phyloP scores from a whole-genome alignment of 371 early-diverging fungal genomes.

The Mortierella sp. region DNA sequence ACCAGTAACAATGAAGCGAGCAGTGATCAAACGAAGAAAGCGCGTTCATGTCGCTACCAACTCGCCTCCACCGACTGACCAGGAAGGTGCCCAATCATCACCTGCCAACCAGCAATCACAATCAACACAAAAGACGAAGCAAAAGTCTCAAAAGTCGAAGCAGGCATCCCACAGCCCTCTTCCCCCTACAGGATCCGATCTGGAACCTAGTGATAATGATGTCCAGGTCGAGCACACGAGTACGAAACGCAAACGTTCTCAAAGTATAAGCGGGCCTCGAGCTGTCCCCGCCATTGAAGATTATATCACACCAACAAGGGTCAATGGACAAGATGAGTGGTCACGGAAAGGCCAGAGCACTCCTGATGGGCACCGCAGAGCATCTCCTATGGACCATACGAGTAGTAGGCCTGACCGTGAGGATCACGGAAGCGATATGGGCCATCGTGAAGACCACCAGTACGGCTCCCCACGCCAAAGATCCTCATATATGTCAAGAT shows the following conservation, averaged over 20 bases:
- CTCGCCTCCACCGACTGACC: slow-evolving; percentile 34
- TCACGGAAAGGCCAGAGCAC: slow-evolving; percentile 8
- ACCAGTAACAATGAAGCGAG: slow-evolving; percentile 87
- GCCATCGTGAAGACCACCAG: slow-evolving; percentile 7
- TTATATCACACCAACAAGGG: slow-evolving; percentile 35
- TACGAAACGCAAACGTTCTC: slow-evolving; percentile 32
- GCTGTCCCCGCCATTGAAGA: slow-evolving; percentile 48
- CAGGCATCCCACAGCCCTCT: slow-evolving; percentile 2
- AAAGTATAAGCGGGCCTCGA: slow-evolving; percentile 8
- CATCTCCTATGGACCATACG: slow-evolving; percentile 44
- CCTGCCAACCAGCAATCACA: slow-evolving; percentile 1
- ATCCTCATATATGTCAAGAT: slow-evolving; percentile 7
- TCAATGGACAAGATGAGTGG: slow-evolving; percentile 49
- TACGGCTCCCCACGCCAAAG: slow-evolving; percentile 8
- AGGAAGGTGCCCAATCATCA: slow-evolving; percentile 6
- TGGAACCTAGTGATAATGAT: slow-evolving; percentile 14
- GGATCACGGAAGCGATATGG: slow-evolving; percentile 3
- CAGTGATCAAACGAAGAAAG: slow-evolving; percentile 87
- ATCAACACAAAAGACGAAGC: slow-evolving; percentile 6
- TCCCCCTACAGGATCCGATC: slow-evolving; percentile 19
- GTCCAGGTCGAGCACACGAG: slow-evolving; percentile 9
- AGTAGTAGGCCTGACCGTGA: slow-evolving; percentile 14
- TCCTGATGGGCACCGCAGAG: slow-evolving; percentile 14
- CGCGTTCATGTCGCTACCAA: slow-evolving; percentile 62
- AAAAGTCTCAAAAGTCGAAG: slow-evolving; percentile 12